These are phyloP conservation scores for Wickerhamiella azymoides DNA, from an alignment of 805 yeast genomes.

Conservation along the genomic window DNA sequence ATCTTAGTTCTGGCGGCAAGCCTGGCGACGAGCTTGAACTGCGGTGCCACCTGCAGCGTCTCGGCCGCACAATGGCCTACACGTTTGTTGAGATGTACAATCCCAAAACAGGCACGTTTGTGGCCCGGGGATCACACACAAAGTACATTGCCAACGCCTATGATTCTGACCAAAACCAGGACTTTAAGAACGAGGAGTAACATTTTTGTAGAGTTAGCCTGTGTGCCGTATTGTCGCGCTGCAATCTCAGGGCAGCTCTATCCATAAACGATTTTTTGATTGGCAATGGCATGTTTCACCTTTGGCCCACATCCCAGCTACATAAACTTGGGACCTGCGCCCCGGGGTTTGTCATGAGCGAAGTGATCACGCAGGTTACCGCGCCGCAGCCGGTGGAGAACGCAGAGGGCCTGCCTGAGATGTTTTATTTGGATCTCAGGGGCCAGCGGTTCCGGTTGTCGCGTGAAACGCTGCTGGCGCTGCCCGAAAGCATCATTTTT, in stretches of 20 bases:
- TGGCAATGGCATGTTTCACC: too few species aligned
- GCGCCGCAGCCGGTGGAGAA: constrained; percentile 1
- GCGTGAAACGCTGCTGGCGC: constrained; percentile 75
- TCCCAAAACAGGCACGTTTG: constrained; percentile 12
- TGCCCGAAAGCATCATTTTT: constrained; percentile 79
- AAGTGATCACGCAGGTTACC: constrained; percentile 26
- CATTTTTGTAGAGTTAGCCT: too few species aligned
- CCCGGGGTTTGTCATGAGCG: constrained; percentile 16
- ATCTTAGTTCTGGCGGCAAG: constrained; percentile 28
- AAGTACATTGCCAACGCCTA: constrained; percentile 28
- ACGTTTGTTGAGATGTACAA: constrained; percentile 26
- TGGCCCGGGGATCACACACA: constrained; percentile 32
- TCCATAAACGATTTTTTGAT: too few species aligned
- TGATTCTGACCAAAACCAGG: constrained; percentile 21
- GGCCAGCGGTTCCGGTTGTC: constrained; percentile 63
- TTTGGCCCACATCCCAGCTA: neutral
- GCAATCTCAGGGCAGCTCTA: too few species aligned
- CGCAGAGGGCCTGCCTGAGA: constrained; percentile 15
- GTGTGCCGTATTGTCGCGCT: too few species aligned
- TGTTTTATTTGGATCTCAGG: constrained; percentile 56
- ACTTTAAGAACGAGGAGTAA: constrained; percentile 5
- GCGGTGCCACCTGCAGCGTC: constrained; percentile 23
- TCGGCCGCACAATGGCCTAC: constrained; percentile 31
- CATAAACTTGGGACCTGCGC: neutral
- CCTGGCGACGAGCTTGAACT: constrained; percentile 18